phyloP scores from a whole-genome alignment of 805 yeast genomes.

The Suhomyces sp. region DNA sequence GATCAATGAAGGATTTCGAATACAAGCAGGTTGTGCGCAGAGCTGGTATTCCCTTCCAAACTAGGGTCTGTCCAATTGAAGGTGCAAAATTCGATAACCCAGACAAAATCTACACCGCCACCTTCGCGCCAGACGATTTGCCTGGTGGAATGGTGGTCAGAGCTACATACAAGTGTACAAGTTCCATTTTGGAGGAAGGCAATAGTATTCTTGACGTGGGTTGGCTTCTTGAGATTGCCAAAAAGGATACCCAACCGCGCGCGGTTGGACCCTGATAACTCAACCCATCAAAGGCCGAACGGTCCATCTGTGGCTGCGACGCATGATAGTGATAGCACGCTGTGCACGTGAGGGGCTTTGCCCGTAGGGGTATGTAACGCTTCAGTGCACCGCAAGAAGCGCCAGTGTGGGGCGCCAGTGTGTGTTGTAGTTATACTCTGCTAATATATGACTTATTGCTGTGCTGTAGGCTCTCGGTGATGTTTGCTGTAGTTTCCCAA shows the following conservation, averaged over 20 bases:
- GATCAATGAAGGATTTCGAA: slow-evolving; percentile 17
- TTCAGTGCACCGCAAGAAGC: background rate
- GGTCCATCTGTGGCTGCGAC: background rate
- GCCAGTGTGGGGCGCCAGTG: background rate
- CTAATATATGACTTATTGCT: background rate
- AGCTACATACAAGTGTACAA: slow-evolving; percentile 24
- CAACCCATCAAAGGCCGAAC: background rate
- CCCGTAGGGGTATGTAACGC: background rate
- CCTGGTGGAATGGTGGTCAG: slow-evolving; percentile 30
- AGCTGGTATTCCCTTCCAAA: slow-evolving; percentile 23
- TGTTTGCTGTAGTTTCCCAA: background rate
- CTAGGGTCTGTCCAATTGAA: slow-evolving; percentile 17
- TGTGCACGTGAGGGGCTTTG: background rate
- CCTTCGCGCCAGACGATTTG: slow-evolving; percentile 24
- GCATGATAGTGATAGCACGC: background rate
- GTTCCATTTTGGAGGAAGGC: slow-evolving; percentile 20
- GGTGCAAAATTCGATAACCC: slow-evolving; percentile 17
- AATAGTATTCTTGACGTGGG: slow-evolving; percentile 11
- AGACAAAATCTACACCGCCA: slow-evolving; percentile 15
- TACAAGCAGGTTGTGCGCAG: slow-evolving; percentile 29
- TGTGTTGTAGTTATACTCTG: background rate
- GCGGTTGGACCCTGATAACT: slow-evolving; percentile 5
- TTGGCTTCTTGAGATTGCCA: slow-evolving; percentile 20
- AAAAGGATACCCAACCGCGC: slow-evolving; percentile 15
- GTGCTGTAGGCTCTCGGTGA: background rate